A percentile compares a stretch with the other conserved stretches of the same genome.
Conservation (phyloP, 2,329 filamentous ascomycete genomes). For the Colletotrichum endophyticum region DNA sequence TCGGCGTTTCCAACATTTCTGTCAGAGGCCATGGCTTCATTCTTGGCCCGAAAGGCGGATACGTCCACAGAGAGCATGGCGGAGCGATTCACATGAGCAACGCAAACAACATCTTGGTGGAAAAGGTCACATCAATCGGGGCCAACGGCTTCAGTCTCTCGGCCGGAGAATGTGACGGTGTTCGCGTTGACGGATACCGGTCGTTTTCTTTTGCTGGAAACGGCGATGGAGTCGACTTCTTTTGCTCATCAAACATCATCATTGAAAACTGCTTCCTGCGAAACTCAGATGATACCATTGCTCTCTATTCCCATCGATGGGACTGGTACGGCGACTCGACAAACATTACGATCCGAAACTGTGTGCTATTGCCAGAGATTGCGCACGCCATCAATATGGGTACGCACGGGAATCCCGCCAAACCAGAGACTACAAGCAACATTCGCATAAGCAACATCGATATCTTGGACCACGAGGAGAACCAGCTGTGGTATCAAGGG, state of each 20-base stretch:
- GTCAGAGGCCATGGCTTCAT: background rate
- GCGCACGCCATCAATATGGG: conserved; percentile 40
- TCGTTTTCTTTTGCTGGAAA: conserved; percentile 24
- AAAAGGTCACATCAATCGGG: conserved; percentile 23
- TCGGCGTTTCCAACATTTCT: background rate
- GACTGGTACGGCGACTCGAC: conserved; percentile 34
- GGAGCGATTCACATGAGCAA: conserved; percentile 3
- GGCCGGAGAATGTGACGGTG: conserved; percentile 20
- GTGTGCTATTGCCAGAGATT: conserved; percentile 32
- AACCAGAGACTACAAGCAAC: conserved; percentile 33
- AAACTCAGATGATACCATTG: conserved; percentile 40
- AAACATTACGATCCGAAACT: conserved; percentile 36
- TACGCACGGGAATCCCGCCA: conserved; percentile 36
- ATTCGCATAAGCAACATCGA: conserved; percentile 37
- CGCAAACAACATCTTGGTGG: conserved; percentile 22
- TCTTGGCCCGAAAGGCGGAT: conserved; percentile 24
- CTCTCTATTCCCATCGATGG: conserved; percentile 36
- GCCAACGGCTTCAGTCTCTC: conserved; percentile 23
- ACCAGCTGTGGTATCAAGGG: conserved; percentile 38
- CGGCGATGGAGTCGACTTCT: conserved; percentile 32
- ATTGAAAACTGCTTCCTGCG: conserved; percentile 38
- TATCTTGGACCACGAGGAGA: conserved; percentile 39
- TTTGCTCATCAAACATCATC: conserved; percentile 24
- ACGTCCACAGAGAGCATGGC: conserved; percentile 19
- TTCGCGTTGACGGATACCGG: conserved; percentile 24